phyloP scores from a whole-genome alignment of 2,329 filamentous ascomycete genomes.

The Fusarium sp. region DNA sequence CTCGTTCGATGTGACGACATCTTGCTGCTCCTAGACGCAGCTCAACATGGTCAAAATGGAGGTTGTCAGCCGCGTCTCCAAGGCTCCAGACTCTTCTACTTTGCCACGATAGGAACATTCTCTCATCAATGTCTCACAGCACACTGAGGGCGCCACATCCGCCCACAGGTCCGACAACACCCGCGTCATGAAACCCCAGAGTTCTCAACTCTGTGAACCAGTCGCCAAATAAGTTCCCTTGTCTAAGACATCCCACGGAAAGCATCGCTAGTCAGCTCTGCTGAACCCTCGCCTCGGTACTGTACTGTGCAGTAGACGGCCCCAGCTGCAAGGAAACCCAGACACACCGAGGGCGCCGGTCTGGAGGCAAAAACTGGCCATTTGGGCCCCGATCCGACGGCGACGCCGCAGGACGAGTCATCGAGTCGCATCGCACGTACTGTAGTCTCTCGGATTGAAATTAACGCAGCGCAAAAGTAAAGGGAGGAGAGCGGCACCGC shows the following conservation, averaged over 20 bases:
- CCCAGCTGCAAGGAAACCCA: not conserved
- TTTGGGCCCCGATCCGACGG: constrained; percentile 19
- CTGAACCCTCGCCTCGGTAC: constrained; percentile 25
- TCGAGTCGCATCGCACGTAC: not conserved
- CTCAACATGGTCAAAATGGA: constrained; percentile 1
- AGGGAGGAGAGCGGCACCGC: not conserved
- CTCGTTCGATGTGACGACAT: not conserved
- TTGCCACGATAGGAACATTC: constrained; percentile 29
- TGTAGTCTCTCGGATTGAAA: not conserved
- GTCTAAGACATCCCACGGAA: constrained; percentile 39
- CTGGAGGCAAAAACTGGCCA: constrained; percentile 14
- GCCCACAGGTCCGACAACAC: constrained; percentile 33
- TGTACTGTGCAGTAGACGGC: constrained; percentile 4
- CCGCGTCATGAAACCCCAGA: constrained; percentile 39
- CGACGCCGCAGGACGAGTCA: constrained; percentile 10
- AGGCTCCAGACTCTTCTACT: constrained; percentile 32
- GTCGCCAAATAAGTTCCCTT: constrained; percentile 20
- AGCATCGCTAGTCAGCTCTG: constrained; percentile 32
- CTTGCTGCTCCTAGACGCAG: not conserved
- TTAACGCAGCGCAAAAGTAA: not conserved
- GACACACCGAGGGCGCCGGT: not conserved
- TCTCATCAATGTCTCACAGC: constrained; percentile 33
- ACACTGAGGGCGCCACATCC: constrained; percentile 35
- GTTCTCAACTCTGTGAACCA: constrained; percentile 4
- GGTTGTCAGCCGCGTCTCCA: constrained; percentile 16